Base-by-base conservation (phyloP, 2,329 filamentous ascomycete genomes). In the Dactylellina leptospora region DNA sequence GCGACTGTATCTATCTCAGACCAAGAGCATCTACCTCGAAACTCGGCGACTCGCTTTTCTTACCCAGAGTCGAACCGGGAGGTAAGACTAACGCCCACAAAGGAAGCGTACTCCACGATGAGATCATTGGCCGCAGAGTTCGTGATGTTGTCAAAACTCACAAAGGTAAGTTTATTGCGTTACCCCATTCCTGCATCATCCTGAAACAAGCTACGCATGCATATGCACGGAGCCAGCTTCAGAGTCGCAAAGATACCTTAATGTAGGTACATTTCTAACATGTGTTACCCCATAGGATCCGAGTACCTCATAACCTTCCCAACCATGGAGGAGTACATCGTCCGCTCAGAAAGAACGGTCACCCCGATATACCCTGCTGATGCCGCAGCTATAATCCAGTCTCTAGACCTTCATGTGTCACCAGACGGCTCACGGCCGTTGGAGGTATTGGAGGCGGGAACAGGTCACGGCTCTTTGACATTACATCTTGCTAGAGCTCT, bases 401-500 rank as follows among this genome's bases (percentile, higher is more conserved):
- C 93, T 22, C 84, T 96, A 20, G 90, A 95, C 78, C 83, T 95
- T 45, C 88, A 93, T 78, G 85, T 87, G 27, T 54, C 54, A 30
- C 40, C 56, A 11, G 48, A 60, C 25, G 78, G 81, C 1, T 78
- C 81, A 76, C 76, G 80, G 27, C 85, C 84, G 0, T 79, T 93
- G 10, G 89, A 93, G 77, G 90, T 95, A 45, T 87, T 95, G 56
- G 91, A 95, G 80, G 90, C 90, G 48, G 91, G 91, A 13, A 95
- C 91, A 2, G 91, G 91, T n/a, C 90, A 93, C 82, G 91, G 91
- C 66, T 88, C 88, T 30, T 80, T 95, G 66, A 93, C 90, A 0
- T 80, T 95, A 3, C 86, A 93, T 77, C 83, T 95, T 20, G 87
- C 90, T 27, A 85, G 90, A 56, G 90, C 90, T 1, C 86, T 95